Conservation (phyloP, 352 stramenopile genomes). For the Peronosclerospora sorghi region DNA sequence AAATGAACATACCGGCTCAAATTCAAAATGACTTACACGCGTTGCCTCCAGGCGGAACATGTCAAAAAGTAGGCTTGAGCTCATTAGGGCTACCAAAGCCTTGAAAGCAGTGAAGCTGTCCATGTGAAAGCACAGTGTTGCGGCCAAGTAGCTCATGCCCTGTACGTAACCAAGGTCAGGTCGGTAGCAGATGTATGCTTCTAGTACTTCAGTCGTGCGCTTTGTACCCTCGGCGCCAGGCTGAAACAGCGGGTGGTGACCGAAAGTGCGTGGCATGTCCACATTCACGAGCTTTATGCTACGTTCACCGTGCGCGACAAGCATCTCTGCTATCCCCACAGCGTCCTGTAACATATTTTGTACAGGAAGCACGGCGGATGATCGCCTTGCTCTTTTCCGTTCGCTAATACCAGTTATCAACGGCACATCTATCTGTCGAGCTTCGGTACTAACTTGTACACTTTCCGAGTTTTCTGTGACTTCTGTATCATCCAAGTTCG, state of each 20-base stretch:
- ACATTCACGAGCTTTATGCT: conserved; percentile 77
- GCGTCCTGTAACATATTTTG: conserved; percentile 55
- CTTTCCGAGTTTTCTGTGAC: neutral
- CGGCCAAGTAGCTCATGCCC: conserved; percentile 83
- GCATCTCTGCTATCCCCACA: conserved; percentile 67
- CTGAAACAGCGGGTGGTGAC: conserved; percentile 71
- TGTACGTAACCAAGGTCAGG: conserved; percentile 80
- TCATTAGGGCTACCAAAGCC: conserved; percentile 70
- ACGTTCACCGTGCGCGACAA: conserved; percentile 66
- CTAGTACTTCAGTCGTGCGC: conserved; percentile 68
- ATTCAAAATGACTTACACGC: conserved; percentile 30
- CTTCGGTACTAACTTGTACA: neutral
- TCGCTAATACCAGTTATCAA: conserved; percentile 4
- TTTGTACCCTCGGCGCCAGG: conserved; percentile 54
- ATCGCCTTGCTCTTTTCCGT: conserved; percentile 14
- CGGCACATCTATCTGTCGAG: neutral
- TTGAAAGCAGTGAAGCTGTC: conserved; percentile 84
- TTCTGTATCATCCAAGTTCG: conserved; percentile 11
- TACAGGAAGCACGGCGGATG: conserved; percentile 21
- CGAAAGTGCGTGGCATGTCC: conserved; percentile 81
- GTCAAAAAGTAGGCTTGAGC: conserved; percentile 77
- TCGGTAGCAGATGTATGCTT: conserved; percentile 81
- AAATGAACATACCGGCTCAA: neutral
- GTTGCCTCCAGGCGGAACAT: conserved; percentile 80
- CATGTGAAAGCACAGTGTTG: conserved; percentile 78